Base-by-base conservation (phyloP, 768 basidiomycete species). In the Lactifluus pinguis region DNA sequence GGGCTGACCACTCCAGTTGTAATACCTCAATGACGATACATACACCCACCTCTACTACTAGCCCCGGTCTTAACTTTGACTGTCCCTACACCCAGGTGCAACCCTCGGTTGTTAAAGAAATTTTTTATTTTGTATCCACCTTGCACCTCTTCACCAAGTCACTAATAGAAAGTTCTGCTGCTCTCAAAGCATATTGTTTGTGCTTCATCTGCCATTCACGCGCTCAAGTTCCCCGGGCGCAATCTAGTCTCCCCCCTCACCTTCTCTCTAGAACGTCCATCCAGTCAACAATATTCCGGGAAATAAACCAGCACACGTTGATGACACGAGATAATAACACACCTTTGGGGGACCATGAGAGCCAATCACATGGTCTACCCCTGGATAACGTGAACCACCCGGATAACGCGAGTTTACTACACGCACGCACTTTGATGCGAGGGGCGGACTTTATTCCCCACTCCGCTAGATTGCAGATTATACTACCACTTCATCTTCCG, bases 181-280 rank as follows among this genome's bases (percentile, higher is more conserved):
- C 55, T 11, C n/a, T 34, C 9, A 48, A 41, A 19, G 7, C 17
- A 14, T 38, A 44, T 44, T 48, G 34, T 17, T 41, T 54, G 47
- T 53, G 15, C 60, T 47, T 56, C 49, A 36, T 56, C 54, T 47
- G 10, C 49, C 60, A 14, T 59, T 49, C 61, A 54, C 56, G 51
- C 61, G 51, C 51, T 42, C 39, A 17, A 13, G 45, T 53, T 29
- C 32, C 32, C 29, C 32, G 61, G 61, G 61, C 61, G 61, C 41
- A 62, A 62, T 29, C 19, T 30, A 17, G 36, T 17, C 52, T n/a
- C 9, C 36, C 36, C 2, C 60, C 42, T 51, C 60, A 47, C 50
- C 36, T 62, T 62, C 55, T 57, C 61, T 54, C 48, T 62, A n/a
- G 61, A 62, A 62, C 61, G 29, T 62, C 21, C 41, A 58, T 58